Conservation (phyloP, 2,329 filamentous ascomycete species). For the Penicillium sp. region DNA sequence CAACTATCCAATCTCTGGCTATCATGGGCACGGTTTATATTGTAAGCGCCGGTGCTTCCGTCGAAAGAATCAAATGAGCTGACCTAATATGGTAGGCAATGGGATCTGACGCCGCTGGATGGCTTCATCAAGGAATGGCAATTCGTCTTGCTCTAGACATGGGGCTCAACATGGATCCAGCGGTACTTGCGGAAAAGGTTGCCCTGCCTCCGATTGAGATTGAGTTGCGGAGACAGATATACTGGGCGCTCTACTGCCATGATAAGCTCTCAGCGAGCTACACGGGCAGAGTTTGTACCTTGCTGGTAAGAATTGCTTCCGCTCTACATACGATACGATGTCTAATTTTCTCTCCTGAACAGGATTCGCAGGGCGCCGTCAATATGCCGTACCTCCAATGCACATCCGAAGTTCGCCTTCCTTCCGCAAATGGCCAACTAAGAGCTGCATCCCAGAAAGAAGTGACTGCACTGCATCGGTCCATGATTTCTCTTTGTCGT, state of each 20-base stretch:
- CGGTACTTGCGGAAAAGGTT: conserved; percentile 25
- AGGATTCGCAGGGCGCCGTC: conserved; percentile 34
- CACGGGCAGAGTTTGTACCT: conserved; percentile 37
- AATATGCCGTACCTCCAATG: conserved; percentile 24
- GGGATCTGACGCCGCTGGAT: conserved; percentile 37
- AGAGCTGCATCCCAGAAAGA: conserved; percentile 18
- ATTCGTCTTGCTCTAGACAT: conserved; percentile 38
- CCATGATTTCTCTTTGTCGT: conserved; percentile 29
- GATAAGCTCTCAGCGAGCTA: conserved; percentile 38
- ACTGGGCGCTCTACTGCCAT: conserved; percentile 38
- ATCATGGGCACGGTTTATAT: conserved; percentile 30
- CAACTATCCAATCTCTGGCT: conserved; percentile 37
- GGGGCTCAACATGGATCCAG: conserved; percentile 38
- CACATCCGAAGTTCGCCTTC: conserved; percentile 7
- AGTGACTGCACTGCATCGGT: conserved; percentile 22
- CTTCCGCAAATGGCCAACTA: conserved; percentile 14
- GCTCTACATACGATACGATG: neutral
- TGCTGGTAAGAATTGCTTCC: conserved; percentile 28
- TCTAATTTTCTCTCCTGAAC: neutral
- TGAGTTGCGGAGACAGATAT: conserved; percentile 36
- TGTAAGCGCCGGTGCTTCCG: conserved; percentile 19
- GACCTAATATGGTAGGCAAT: conserved; percentile 24
- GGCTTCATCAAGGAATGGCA: conserved; percentile 42
- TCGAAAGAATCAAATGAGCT: neutral
- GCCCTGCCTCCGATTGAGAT: conserved; percentile 28